Evolutionary conservation across 371 early-diverging fungal species (phyloP).

Genomic region (Mucor plumbeus): DNA sequence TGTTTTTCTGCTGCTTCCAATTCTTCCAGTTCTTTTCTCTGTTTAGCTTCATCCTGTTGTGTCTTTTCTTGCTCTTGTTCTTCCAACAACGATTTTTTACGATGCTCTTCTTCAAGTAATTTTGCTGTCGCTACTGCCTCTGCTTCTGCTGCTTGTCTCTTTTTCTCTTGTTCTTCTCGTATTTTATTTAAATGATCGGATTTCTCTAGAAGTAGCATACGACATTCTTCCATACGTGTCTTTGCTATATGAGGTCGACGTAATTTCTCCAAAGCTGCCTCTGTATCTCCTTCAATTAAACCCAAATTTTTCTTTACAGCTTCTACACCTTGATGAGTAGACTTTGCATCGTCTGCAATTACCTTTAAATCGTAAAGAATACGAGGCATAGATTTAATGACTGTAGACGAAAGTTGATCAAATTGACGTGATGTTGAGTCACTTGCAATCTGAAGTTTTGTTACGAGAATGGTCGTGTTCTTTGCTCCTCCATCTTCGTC

Average conservation of each 20-base stretch:
- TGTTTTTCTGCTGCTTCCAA: background rate
- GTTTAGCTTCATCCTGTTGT: conserved; percentile 3
- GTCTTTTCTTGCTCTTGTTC: conserved; percentile 4
- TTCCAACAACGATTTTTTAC: background rate
- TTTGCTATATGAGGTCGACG: conserved; percentile 72
- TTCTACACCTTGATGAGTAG: conserved; percentile 55
- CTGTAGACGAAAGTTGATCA: conserved; percentile 52
- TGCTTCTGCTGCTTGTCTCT: background rate
- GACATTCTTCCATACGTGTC: conserved; percentile 69
- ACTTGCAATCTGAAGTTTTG: conserved; percentile 61
- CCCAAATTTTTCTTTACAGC: conserved; percentile 49
- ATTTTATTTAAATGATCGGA: conserved; percentile 13
- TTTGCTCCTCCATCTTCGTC: conserved; percentile 24
- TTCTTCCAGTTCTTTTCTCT: conserved; percentile 4
- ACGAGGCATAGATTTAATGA: conserved; percentile 65
- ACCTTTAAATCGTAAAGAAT: conserved; percentile 68
- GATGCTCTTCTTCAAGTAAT: background rate
- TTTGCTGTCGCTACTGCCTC: background rate
- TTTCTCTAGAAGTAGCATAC: conserved; percentile 20
- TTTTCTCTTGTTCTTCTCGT: background rate
- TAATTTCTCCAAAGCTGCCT: conserved; percentile 62
- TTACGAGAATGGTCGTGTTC: conserved; percentile 61
- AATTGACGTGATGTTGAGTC: conserved; percentile 60
- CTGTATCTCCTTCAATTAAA: conserved; percentile 33
- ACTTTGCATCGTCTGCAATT: conserved; percentile 60